These are phyloP conservation scores for Globisporangium nunn DNA, from an alignment of 352 stramenopile species.

Conservation along the genomic window DNA sequence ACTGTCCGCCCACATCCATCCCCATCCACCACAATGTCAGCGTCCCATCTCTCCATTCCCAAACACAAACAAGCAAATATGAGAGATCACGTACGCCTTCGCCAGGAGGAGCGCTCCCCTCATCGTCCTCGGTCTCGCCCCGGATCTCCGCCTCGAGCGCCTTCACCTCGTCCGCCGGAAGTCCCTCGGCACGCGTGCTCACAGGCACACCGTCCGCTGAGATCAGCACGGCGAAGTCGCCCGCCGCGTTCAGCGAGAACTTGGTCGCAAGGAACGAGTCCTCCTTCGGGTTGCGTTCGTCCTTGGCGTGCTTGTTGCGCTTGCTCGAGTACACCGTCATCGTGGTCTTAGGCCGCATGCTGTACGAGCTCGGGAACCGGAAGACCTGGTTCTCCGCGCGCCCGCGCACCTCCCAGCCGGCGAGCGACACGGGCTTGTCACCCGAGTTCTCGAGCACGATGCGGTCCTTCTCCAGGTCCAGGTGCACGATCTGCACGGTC, in stretches of 20 bases:
- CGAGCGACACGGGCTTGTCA: conserved; percentile 43
- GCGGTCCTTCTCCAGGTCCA: conserved; percentile 71
- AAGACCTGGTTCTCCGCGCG: conserved; percentile 57
- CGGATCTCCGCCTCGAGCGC: conserved; percentile 47
- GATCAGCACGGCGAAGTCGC: conserved; percentile 59
- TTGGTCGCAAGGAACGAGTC: conserved; percentile 77
- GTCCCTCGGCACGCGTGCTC: conserved; percentile 52
- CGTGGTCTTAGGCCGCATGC: conserved; percentile 59
- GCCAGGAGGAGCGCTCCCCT: conserved; percentile 22
- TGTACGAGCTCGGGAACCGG: conserved; percentile 57
- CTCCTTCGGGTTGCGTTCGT: conserved; percentile 63
- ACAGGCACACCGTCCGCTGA: conserved; percentile 63
- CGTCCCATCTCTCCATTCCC: not conserved
- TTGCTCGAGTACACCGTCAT: conserved; percentile 77
- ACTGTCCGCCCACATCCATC: conserved; percentile 9
- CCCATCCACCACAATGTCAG: not conserved
- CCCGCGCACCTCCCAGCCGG: conserved; percentile 59
- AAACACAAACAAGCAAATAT: not conserved
- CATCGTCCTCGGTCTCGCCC: conserved; percentile 46
- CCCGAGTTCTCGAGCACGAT: conserved; percentile 76
- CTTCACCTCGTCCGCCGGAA: conserved; percentile 53
- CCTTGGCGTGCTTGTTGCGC: conserved; percentile 69
- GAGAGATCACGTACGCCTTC: conserved; percentile 35
- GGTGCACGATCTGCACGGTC: conserved; percentile 46
- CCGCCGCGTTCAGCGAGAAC: conserved; percentile 63